These are phyloP conservation scores for Rutidosis leptorrhynchoides DNA, from an alignment of 129 eudicot species.

Conservation along the genomic window DNA sequence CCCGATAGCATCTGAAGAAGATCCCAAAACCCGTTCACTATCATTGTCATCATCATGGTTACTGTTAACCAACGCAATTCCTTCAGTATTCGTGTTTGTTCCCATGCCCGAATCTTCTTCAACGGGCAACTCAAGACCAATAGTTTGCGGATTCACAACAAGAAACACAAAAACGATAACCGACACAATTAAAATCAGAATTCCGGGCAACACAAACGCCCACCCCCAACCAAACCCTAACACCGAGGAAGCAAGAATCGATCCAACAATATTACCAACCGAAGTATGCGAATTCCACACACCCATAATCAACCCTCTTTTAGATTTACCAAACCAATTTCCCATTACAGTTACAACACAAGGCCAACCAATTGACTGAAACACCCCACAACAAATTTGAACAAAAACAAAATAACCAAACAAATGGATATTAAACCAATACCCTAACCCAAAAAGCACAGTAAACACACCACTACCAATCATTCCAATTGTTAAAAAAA, in stretches of 20 bases:
- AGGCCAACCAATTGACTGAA: conserved; percentile 97
- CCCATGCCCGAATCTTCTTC: conserved; percentile 36
- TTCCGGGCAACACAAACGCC: conserved; percentile 84
- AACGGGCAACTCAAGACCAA: conserved; percentile 59
- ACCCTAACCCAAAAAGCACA: conserved; percentile 72
- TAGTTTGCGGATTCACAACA: conserved; percentile 65
- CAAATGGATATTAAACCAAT: conserved; percentile 61
- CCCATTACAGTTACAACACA: conserved; percentile 97
- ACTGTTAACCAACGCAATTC: conserved; percentile 44
- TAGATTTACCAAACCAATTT: conserved; percentile 81
- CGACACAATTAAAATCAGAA: conserved; percentile 42
- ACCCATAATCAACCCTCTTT: conserved; percentile 93
- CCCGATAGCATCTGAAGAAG: conserved; percentile 59
- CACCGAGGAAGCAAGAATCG: conserved; percentile 70
- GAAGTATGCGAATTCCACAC: conserved; percentile 91
- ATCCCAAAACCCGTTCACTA: conserved; percentile 19
- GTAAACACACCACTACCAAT: conserved; percentile 72
- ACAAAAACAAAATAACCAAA: conserved; percentile 47
- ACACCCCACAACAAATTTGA: conserved; percentile 71
- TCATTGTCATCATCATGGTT: conserved; percentile 38
- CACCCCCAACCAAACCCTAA: conserved; percentile 93
- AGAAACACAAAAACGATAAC: conserved; percentile 63
- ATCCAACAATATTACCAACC: conserved; percentile 81
- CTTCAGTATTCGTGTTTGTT: conserved; percentile 44
- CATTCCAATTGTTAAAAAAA: conserved; percentile 75